Evolutionary conservation across 2,329 filamentous ascomycete species (phyloP).

Genomic region (Epichloe sp.): DNA sequence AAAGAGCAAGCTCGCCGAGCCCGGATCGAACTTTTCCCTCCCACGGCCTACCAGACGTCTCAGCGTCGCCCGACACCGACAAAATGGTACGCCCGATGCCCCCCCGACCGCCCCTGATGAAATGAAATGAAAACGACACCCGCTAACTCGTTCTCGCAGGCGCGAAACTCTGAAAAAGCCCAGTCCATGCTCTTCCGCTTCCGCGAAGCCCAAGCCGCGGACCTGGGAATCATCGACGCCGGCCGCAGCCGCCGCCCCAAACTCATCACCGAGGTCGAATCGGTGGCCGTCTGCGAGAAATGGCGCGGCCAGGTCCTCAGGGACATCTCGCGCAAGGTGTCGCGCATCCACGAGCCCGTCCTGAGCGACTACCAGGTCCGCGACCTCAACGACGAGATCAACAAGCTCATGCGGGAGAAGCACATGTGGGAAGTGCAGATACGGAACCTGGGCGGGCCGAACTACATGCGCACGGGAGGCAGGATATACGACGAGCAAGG

Average conservation of each 20-base stretch:
- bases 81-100: slow-evolving; percentile 1
- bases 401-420: slow-evolving; percentile 97
- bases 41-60: not conserved
- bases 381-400: slow-evolving; percentile 98
- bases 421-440: slow-evolving; percentile 99
- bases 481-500: slow-evolving; percentile 64
- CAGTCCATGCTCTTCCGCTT: slow-evolving; percentile 99
- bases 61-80: not conserved
- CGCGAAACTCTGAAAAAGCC: slow-evolving; percentile 95
- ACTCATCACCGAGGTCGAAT: slow-evolving; percentile 73
- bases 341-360: slow-evolving; percentile 80
- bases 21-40: not conserved
- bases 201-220: slow-evolving; percentile 89
- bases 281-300: slow-evolving; percentile 83
- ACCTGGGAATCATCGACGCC: slow-evolving; percentile 90
- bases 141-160: slow-evolving; percentile 33
- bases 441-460: slow-evolving; percentile 85
- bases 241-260: slow-evolving; percentile 82
- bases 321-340: slow-evolving; percentile 93
- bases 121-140: not conserved
- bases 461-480: slow-evolving; percentile 72
- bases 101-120: too few relatives aligned
- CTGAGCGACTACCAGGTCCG: slow-evolving; percentile 96
- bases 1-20: not conserved
- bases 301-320: slow-evolving; percentile 97